phyloP scores from a whole-genome alignment of 805 yeast species.

The Starmerella bacillaris region DNA sequence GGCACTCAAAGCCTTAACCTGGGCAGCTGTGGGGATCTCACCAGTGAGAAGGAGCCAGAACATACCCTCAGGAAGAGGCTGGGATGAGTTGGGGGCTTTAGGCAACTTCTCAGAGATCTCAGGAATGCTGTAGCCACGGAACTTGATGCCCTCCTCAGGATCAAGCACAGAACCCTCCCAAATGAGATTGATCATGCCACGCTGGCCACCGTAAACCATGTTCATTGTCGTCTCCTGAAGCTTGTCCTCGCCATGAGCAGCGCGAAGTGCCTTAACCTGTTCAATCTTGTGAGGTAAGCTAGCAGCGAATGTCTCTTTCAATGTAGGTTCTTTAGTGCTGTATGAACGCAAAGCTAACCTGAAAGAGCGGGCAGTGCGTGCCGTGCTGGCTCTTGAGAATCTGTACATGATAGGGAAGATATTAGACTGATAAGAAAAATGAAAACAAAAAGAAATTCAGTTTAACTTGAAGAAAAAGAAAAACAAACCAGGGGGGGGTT shows the following conservation, averaged over 20 bases:
- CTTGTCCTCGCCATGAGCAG: constrained; percentile 66
- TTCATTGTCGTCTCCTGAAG: constrained; percentile 60
- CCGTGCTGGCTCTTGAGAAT: constrained; percentile 6
- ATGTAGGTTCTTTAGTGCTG: constrained; percentile 27
- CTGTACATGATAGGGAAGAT: no score
- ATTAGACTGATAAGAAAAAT: no score
- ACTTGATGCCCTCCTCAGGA: constrained; percentile 71
- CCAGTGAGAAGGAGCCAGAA: constrained; percentile 75
- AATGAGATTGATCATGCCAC: constrained; percentile 69
- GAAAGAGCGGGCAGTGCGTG: constrained; percentile 7
- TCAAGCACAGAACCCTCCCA: constrained; percentile 83
- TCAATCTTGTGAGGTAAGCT: constrained; percentile 81
- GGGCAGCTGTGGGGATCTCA: constrained; percentile 57
- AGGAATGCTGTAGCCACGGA: constrained; percentile 71
- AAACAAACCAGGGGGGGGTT: no score
- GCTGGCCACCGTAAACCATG: constrained; percentile 83
- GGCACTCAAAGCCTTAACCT: constrained; percentile 50
- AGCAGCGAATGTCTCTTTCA: constrained; percentile 88
- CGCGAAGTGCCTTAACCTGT: constrained; percentile 72
- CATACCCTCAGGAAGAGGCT: constrained; percentile 61
- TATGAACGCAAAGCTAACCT: constrained; percentile 14
- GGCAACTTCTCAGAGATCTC: constrained; percentile 59
- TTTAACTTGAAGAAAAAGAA: no score
- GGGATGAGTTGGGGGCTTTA: constrained; percentile 47
- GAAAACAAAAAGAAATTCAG: no score